Conservation (phyloP, 306 rosid genomes). For the Argentina anserina region DNA sequence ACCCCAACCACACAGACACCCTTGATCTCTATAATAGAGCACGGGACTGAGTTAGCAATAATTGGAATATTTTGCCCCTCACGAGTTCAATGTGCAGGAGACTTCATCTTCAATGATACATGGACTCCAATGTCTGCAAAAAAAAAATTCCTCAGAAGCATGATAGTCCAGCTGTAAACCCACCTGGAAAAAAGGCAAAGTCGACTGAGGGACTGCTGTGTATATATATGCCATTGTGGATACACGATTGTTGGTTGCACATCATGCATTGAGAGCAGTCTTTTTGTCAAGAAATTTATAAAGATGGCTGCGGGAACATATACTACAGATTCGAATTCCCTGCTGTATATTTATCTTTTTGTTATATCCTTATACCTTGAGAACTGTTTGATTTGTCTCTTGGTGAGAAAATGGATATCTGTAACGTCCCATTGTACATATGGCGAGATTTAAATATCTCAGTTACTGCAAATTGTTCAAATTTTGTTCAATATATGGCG, state of each 20-base stretch:
- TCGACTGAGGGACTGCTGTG: not conserved
- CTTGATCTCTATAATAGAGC: slow-evolving; percentile 55
- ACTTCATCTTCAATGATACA: slow-evolving; percentile 5
- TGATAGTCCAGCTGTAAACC: slow-evolving; percentile 11
- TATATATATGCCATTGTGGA: not conserved
- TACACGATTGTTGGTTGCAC: not conserved
- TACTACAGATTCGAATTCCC: slow-evolving; percentile 7
- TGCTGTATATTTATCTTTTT: not conserved
- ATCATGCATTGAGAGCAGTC: slow-evolving; percentile 11
- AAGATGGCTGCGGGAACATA: not conserved
- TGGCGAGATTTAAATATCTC: slow-evolving; percentile 26
- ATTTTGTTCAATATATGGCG: not conserved
- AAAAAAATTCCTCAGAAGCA: slow-evolving; percentile 12
- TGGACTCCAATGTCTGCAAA: not conserved
- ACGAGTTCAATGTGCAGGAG: not conserved
- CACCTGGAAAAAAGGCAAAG: not conserved
- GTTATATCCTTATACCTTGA: not conserved
- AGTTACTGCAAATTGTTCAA: slow-evolving; percentile 5
- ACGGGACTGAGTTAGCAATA: slow-evolving; percentile 28
- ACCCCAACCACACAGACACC: slow-evolving; percentile 64
- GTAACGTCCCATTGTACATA: slow-evolving; percentile 35
- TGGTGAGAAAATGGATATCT: not conserved
- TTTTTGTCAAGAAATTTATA: slow-evolving; percentile 7
- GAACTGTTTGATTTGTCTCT: slow-evolving; percentile 1
- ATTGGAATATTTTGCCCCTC: not conserved